Evolutionary conservation across 139 green algal species (phyloP).

Genomic region (Haematococcus lacustris): DNA sequence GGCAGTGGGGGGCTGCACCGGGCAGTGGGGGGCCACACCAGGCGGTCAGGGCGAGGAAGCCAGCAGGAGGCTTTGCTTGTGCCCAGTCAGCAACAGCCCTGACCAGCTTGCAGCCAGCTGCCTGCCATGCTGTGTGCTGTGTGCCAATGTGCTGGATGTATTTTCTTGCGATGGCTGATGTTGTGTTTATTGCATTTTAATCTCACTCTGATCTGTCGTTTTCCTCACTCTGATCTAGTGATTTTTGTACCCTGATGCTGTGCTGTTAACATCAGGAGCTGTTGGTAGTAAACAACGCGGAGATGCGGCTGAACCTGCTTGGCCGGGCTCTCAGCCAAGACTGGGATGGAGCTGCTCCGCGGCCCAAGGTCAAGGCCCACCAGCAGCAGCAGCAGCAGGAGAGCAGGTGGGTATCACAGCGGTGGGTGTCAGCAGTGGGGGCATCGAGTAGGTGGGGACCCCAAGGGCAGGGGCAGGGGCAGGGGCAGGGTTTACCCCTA

Average conservation of each 20-base stretch:
- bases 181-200: background rate
- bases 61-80: too few species aligned
- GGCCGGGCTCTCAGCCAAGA: constrained; percentile 27
- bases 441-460: too few species aligned
- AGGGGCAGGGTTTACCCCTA: too few species aligned
- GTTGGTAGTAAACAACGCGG: constrained; percentile 17
- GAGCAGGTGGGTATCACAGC: too few species aligned
- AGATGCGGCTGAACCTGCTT: constrained; percentile 25
- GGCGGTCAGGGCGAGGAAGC: too few species aligned
- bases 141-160: background rate
- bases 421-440: too few species aligned
- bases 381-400: too few species aligned
- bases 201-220: background rate
- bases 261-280: constrained; percentile 17
- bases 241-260: background rate
- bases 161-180: background rate
- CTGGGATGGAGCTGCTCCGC: constrained; percentile 26
- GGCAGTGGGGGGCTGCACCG: background rate
- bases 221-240: background rate
- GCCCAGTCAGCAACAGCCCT: too few species aligned
- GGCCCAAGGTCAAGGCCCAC: constrained; percentile 2
- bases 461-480: too few species aligned
- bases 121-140: too few species aligned
- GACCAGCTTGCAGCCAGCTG: too few species aligned
- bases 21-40: too few species aligned